These are phyloP conservation scores for Russula ochroleuca DNA, from an alignment of 768 basidiomycete genomes.

Conservation along the genomic window DNA sequence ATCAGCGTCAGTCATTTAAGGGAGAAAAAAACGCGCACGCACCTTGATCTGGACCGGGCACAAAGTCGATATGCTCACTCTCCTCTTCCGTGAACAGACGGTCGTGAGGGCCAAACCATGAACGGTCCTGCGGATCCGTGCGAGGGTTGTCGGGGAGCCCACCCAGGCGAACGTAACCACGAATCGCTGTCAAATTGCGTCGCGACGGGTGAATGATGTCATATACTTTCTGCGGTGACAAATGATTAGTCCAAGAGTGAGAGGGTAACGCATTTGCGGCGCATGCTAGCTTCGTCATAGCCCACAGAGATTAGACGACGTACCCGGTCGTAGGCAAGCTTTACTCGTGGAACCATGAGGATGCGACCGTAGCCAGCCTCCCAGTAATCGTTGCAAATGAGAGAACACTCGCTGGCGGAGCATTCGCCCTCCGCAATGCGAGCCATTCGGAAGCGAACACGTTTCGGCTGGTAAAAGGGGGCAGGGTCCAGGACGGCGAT, in stretches of 20 bases:
- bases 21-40: conserved; percentile 33
- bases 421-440: conserved; percentile 83
- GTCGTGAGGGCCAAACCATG: conserved; percentile 98
- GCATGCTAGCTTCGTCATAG: no score
- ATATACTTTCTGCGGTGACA: conserved; percentile 67
- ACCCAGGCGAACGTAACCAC: conserved; percentile 92
- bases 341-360: conserved; percentile 96
- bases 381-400: conserved; percentile 99
- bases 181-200: conserved; percentile 91
- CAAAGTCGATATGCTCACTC: conserved; percentile 68
- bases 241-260: neutral
- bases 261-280: no score
- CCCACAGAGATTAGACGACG: conserved; percentile 28
- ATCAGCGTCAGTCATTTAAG: neutral
- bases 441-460: conserved; percentile 96
- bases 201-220: conserved; percentile 90
- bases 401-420: conserved; percentile 89
- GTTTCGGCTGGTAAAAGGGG: conserved; percentile 88
- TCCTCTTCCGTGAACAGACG: conserved; percentile 90
- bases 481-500: conserved; percentile 93
- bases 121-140: conserved; percentile 95
- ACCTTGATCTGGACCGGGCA: conserved; percentile 84
- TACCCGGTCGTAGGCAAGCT: conserved; percentile 90
- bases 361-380: conserved; percentile 92
- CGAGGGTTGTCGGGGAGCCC: conserved; percentile 94